These are phyloP conservation scores for Nidularia sp. DNA, from an alignment of 768 basidiomycete genomes.

Conservation along the genomic window DNA sequence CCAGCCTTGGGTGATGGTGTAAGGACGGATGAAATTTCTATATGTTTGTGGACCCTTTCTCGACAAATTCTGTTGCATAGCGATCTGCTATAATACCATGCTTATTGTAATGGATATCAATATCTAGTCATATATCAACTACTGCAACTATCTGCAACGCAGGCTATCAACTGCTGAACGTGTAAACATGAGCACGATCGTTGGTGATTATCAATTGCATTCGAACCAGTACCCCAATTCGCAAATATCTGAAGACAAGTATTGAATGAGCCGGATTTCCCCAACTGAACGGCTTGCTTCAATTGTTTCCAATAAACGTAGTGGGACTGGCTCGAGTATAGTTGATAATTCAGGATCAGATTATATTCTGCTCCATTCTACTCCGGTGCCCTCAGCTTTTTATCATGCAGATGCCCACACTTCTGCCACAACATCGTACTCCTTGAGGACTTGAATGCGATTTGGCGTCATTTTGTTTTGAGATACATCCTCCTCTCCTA, in stretches of 20 bases:
- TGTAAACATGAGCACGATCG: too few species aligned
- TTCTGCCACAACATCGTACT: slow-evolving; percentile 71
- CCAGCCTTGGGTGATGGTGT: slow-evolving; percentile 74
- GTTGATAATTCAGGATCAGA: too few species aligned
- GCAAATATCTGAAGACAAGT: too few species aligned
- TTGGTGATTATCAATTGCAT: too few species aligned
- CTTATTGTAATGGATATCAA: background rate
- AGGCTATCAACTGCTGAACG: too few species aligned
- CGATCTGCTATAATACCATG: background rate
- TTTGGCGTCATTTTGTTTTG: slow-evolving; percentile 14
- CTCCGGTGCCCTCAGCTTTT: background rate
- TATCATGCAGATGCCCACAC: slow-evolving; percentile 48
- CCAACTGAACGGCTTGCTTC: too few species aligned
- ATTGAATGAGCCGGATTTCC: too few species aligned
- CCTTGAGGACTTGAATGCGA: slow-evolving; percentile 52
- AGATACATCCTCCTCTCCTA: slow-evolving; percentile 14
- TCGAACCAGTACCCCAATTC: too few species aligned
- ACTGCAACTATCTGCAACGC: too few species aligned
- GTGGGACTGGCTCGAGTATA: too few species aligned
- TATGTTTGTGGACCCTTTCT: too few species aligned
- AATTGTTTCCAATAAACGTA: too few species aligned
- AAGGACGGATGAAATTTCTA: background rate
- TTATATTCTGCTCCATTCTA: background rate
- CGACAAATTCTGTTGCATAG: background rate
- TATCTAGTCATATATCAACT: background rate